A percentile compares a stretch with the other conserved stretches of the same genome.
phyloP scores from a whole-genome alignment of 2,329 filamentous ascomycete species.

The Aspergillus udagawae region DNA sequence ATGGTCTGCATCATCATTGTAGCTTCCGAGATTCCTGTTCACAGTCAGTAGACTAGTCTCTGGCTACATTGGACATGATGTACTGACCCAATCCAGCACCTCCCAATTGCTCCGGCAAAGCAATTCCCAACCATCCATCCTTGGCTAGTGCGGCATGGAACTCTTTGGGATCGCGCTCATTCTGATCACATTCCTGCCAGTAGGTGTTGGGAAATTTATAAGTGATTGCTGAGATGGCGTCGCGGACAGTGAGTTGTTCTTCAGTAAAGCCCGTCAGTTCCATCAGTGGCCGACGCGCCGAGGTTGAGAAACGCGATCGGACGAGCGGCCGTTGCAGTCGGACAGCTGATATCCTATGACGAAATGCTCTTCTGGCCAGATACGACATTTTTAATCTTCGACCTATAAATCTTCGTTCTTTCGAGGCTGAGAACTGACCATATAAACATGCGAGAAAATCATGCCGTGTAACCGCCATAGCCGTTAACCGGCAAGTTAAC shows the following conservation, averaged over 20 bases:
- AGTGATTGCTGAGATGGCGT: conserved; percentile 66
- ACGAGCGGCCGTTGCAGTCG: neutral
- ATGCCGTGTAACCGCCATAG: neutral
- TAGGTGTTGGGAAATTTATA: conserved; percentile 66
- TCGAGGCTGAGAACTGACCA: neutral
- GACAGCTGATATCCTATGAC: neutral
- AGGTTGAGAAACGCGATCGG: conserved; percentile 28
- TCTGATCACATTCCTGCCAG: conserved; percentile 71
- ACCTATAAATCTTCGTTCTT: neutral
- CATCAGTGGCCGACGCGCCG: conserved; percentile 53
- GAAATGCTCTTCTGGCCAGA: neutral
- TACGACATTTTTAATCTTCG: conserved; percentile 5
- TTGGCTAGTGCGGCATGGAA: conserved; percentile 71
- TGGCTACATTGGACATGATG: neutral
- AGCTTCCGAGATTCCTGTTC: conserved; percentile 64
- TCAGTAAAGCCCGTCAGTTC: conserved; percentile 68
- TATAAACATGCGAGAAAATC: neutral
- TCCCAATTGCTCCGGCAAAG: conserved; percentile 68
- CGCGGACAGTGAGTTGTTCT: conserved; percentile 67
- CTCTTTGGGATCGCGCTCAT: conserved; percentile 66
- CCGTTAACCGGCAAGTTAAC: conserved; percentile 6
- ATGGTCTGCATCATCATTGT: conserved; percentile 87
- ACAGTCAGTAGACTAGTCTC: neutral
- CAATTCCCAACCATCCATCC: conserved; percentile 78
- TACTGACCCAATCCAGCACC: conserved; percentile 61